Percentiles rank a stretch among this genome's conserved stretches.
Conservation (phyloP, 345 rosid genomes). For the Melaleuca alternifolia region DNA sequence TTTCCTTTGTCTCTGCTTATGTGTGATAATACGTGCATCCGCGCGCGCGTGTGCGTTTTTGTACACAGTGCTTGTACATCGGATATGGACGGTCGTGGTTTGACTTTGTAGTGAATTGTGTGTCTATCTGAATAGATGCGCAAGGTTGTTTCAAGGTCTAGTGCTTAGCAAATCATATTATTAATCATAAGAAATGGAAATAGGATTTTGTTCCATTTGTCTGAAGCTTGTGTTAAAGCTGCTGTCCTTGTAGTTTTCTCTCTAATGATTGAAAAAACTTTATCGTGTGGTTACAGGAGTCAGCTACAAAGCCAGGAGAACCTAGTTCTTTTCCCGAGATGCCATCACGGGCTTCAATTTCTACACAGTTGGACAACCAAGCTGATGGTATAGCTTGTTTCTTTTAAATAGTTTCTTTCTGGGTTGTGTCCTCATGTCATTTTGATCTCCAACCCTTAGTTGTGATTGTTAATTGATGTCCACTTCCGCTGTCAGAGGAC, state of each 20-base stretch:
- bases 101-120: not conserved
- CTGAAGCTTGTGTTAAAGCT: not conserved
- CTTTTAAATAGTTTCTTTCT: not conserved
- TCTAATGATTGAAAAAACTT: not conserved
- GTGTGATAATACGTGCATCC: not conserved
- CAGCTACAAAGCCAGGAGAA: constrained; percentile 49
- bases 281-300: constrained; percentile 20
- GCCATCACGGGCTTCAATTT: constrained; percentile 11
- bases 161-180: not conserved
- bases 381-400: constrained; percentile 22
- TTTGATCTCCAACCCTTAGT: not conserved
- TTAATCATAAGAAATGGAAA: not conserved
- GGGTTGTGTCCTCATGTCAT: not conserved
- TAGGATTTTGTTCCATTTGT: not conserved
- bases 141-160: not conserved
- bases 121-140: not conserved
- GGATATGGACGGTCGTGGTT: not conserved
- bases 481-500: not conserved
- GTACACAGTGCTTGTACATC: not conserved
- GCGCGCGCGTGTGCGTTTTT: not conserved
- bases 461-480: not conserved
- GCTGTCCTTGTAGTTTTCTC: not conserved
- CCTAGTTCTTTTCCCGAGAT: constrained; percentile 21
- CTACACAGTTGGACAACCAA: constrained; percentile 23
- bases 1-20: not conserved